Evolutionary conservation across 352 stramenopile genomes (phyloP).

Genomic region (Pythium diclinum): DNA sequence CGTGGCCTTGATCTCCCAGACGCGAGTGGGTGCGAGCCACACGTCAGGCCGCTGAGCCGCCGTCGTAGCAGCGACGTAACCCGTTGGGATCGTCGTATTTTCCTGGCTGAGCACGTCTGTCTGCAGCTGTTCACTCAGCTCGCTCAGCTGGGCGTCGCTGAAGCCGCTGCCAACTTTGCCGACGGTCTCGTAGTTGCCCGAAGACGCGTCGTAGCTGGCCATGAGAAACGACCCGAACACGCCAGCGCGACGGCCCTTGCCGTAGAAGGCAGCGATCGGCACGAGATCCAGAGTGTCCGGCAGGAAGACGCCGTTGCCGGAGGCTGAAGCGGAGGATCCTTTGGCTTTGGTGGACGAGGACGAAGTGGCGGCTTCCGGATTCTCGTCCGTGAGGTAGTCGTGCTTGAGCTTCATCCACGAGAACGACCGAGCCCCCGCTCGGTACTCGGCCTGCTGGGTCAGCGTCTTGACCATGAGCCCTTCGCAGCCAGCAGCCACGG

Average conservation of each 20-base stretch:
- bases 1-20: slow-evolving; percentile 99
- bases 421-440: slow-evolving; percentile 64
- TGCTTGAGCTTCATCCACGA: slow-evolving; percentile 87
- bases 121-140: slow-evolving; percentile 51
- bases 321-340: background rate
- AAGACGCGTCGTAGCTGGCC: slow-evolving; percentile 93
- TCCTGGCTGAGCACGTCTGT: slow-evolving; percentile 4
- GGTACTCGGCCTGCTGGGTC: slow-evolving; percentile 48
- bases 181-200: slow-evolving; percentile 94
- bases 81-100: slow-evolving; percentile 3
- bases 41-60: slow-evolving; percentile 65
- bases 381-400: slow-evolving; percentile 56
- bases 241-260: slow-evolving; percentile 92
- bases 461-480: slow-evolving; percentile 79
- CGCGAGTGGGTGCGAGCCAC: slow-evolving; percentile 92
- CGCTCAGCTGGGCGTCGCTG: slow-evolving; percentile 92
- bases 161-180: slow-evolving; percentile 97
- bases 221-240: slow-evolving; percentile 98
- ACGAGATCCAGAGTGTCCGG: slow-evolving; percentile 96
- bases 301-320: slow-evolving; percentile 53
- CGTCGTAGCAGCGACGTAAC: slow-evolving; percentile 14
- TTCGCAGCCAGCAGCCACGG: slow-evolving; percentile 66
- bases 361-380: background rate
- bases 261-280: slow-evolving; percentile 97
- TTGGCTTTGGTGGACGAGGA: background rate